Percentiles rank a stretch among this genome's conserved stretches.
Evolutionary conservation across 192 early-diverging fungal species (phyloP).

Genomic region (Gigaspora rosea): DNA sequence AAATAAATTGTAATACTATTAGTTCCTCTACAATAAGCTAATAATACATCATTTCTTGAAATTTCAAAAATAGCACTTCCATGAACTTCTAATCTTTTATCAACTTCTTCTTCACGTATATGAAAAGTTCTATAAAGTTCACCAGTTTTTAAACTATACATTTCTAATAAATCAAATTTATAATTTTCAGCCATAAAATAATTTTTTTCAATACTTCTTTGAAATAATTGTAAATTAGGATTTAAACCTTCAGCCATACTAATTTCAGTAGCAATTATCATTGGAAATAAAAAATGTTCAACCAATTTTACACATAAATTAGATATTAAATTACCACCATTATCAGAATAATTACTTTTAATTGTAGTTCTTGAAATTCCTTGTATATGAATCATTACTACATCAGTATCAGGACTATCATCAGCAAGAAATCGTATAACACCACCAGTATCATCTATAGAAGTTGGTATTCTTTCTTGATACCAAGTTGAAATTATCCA

Average conservation of each 20-base stretch:
- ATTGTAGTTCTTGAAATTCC: background rate
- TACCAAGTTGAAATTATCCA: background rate
- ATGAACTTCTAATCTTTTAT: background rate
- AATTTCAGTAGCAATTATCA: background rate
- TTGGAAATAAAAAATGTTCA: constrained; percentile 3
- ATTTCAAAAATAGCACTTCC: constrained; percentile 1
- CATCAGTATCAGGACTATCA: background rate
- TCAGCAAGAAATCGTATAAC: background rate
- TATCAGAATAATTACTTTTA: background rate
- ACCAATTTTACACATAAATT: background rate
- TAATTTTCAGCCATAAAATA: constrained; percentile 10
- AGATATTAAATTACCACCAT: background rate
- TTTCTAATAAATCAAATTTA: background rate
- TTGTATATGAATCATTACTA: background rate
- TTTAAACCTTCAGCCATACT: background rate
- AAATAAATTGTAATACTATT: constrained; percentile 4
- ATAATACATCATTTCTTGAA: background rate
- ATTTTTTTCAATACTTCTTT: constrained; percentile 8
- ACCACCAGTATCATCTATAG: background rate
- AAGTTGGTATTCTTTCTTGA: background rate
- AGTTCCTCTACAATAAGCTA: constrained; percentile 4
- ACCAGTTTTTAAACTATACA: constrained; percentile 19
- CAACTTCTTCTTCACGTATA: background rate
- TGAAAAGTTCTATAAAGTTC: constrained; percentile 5
- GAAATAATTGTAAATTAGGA: constrained; percentile 2